Conservation (phyloP, 164 flowering plant species). For the Buxus sempervirens region DNA sequence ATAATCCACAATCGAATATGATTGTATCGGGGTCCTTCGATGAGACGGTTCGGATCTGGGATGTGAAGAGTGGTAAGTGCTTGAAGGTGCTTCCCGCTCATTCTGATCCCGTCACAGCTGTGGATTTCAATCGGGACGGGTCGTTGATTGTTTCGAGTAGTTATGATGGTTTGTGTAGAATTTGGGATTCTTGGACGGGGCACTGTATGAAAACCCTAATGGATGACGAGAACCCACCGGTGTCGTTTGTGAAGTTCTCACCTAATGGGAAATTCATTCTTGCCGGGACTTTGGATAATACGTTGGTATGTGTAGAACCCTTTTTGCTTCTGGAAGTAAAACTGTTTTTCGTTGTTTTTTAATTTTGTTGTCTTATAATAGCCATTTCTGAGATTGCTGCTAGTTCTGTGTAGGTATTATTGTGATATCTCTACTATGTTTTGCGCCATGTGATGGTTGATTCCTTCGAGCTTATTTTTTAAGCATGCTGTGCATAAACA, state of each 20-base stretch:
- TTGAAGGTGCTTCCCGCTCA: slow-evolving; percentile 91
- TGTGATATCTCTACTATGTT: no score
- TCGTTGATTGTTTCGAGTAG: slow-evolving; percentile 78
- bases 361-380: background rate
- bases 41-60: slow-evolving; percentile 98
- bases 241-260: no score
- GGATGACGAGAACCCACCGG: slow-evolving; percentile 96
- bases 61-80: slow-evolving; percentile 84
- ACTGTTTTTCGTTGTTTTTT: background rate
- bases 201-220: slow-evolving; percentile 96
- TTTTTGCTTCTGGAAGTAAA: background rate
- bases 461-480: background rate
- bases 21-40: slow-evolving; percentile 86
- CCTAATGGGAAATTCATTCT: slow-evolving; percentile 95
- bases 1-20: slow-evolving; percentile 89
- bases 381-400: background rate
- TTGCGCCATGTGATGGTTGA: background rate
- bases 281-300: slow-evolving; percentile 85
- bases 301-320: slow-evolving; percentile 54
- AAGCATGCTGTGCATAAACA: no score
- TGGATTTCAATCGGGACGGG: slow-evolving; percentile 70
- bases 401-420: no score
- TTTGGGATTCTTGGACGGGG: slow-evolving; percentile 94
- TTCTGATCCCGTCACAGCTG: slow-evolving; percentile 93
- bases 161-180: slow-evolving; percentile 89